Base-by-base conservation (phyloP, 768 basidiomycete species). In the Nidularia pulvinata region DNA sequence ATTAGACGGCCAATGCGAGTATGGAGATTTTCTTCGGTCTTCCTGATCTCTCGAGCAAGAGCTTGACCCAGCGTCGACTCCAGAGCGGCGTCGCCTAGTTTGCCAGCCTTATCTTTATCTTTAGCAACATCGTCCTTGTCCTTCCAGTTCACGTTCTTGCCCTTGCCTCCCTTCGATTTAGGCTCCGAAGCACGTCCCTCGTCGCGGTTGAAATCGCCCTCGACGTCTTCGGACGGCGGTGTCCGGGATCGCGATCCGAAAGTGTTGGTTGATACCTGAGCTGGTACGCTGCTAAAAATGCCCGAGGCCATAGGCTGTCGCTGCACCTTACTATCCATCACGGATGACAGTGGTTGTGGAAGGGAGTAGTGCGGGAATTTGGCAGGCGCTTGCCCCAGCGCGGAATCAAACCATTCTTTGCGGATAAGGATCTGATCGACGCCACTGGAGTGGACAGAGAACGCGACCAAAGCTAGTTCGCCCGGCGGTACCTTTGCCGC, bases 351-450 rank as follows among this genome's bases (percentile, higher is more conserved):
- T 54, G 62, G 48, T 54, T 70, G 69, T 4, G 77, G 71, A 22
- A 73, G 57, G 16, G 61, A 48, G 59, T 79, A 75, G 25, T 73
- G 37, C 14, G 91, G 91, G 69, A 86, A 83, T 63, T 89, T 92
- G 58, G 83, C 76, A 7, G 70, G 67, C 5, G 85, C 75, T 14
- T 75, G 68, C 6, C 72, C 62, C 35, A 90, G 69, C 0, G 90
- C 91, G n/a, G 73, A 62, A 57, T 92, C 89, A 59, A 82, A 91
- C 89, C 90, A 91, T 63, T 94, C 92, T 67, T 84, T 89, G 58
- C 89, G 83, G 59, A 94, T 87, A 50, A 94, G 80, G 32, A 94
- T 84, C 63, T 94, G 92, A 63, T 94, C 92, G 11, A 94, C 92
- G 36, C 92, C 92, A n/a, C 81, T 83, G 14, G 89, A 86, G 64